phyloP scores from a whole-genome alignment of 768 basidiomycete genomes.

The Amanita molliuscula region DNA sequence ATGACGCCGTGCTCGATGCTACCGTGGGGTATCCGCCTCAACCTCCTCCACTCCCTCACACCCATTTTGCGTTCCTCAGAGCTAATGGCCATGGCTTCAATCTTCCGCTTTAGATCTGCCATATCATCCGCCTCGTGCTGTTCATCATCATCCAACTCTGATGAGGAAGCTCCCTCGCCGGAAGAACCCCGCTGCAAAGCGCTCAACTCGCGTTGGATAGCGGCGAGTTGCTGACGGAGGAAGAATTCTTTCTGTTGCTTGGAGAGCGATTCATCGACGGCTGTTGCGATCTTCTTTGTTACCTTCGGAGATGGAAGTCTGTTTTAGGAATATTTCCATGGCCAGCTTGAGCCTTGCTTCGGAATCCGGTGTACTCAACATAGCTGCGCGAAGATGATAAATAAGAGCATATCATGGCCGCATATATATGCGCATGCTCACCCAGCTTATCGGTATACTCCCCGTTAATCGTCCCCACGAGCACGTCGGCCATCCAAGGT shows the following conservation, averaged over 20 bases:
- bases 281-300: conserved; percentile 67
- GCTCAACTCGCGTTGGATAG: conserved; percentile 69
- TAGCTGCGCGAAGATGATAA: conserved; percentile 26
- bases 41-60: conserved; percentile 70
- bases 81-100: conserved; percentile 63
- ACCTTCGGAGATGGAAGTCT: conserved; percentile 76
- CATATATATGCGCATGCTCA: conserved; percentile 19
- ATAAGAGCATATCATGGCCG: background rate
- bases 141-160: conserved; percentile 68
- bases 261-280: conserved; percentile 76
- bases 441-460: conserved; percentile 69
- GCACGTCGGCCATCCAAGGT: conserved; percentile 70
- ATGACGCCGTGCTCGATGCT: conserved; percentile 90
- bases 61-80: conserved; percentile 79
- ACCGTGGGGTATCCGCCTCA: conserved; percentile 82
- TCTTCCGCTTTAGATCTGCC: conserved; percentile 57
- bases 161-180: conserved; percentile 16
- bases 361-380: conserved; percentile 49
- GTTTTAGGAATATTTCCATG: conserved; percentile 63
- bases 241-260: conserved; percentile 87
- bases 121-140: conserved; percentile 76
- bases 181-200: conserved; percentile 30
- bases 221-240: conserved; percentile 73
- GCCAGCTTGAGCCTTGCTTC: conserved; percentile 57
- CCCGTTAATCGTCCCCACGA: conserved; percentile 52